Base-by-base conservation (phyloP, 495 filamentous ascomycete genomes). In the Penicillium desertorum region DNA sequence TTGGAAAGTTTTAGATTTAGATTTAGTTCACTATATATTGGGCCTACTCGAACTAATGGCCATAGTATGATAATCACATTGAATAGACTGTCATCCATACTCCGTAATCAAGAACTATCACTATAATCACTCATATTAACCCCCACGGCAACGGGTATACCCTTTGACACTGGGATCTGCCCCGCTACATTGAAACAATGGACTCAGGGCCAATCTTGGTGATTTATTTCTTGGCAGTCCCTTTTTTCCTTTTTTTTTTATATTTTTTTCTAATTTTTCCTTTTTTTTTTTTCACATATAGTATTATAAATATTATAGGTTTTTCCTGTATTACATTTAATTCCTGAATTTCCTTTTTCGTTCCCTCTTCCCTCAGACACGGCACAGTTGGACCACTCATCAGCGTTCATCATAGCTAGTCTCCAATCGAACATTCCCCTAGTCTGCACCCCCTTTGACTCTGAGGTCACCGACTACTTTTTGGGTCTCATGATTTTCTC, bases 141-240 rank as follows among this genome's bases (percentile, higher is more conserved):
- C 51, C 61, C 66, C 68, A 67, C 65, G 60, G 65, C 60, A 65
- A 65, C 71, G 69, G 69, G 69, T 69, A 70, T 69, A 71, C 64
- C 66, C 71, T 70, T 73, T 72, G 72, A 73, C 66, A 63, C 61
- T 71, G 68, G 66, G 70, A 72, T 70, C 68, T 64, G 61, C 60
- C 72, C 72, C 72, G 71, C 72, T 68, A 65, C 67, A 62, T 69
- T 75, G 72, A 73, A 73, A 72, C 69, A 66, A 54, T 47, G 56
- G 64, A 30, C 43, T 56, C 56, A 69, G 59, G 64, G 65, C 66
- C 66, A 74, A 76, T 66, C 69, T 70, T 70, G 66, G 72, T 67
- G 59, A 71, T 62, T 66, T 62, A 61, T 59, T 56, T 65, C 68
- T 76, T 71, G 71, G 70, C 71, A 59, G 63, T 56, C 49, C 61